Evolutionary conservation across 169 alveolate species (phyloP), one percentile per base, ranked within the genome.

Genomic region (Babesia divergens): DNA sequence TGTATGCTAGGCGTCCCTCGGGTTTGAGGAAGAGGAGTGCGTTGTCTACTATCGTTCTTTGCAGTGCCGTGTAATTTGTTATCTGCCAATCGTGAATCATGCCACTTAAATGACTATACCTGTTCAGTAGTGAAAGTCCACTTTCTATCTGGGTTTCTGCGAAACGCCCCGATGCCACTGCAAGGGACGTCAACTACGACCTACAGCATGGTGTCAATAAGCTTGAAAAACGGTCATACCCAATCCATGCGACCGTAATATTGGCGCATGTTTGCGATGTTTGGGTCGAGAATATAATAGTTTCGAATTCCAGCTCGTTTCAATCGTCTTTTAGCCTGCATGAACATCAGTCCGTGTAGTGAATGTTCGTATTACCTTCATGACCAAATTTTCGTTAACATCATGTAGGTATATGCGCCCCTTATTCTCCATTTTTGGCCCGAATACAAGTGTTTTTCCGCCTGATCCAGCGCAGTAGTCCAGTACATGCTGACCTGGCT

Each of bases 391-490:
- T 31, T 91, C 88, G 38, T 94, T 85, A 3, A 92, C 82, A 60
- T 96, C 99, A 59, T 96, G 96, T 13, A 96, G 81, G 71, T 91
- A 95, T 22, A 96, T 72, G 53, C 91, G 72, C 2, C 99, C 99
- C 69, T 81, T 91, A 58, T 92, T 91, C 60, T 83, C 92, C 94
- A 94, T 89, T 44, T 62, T 65, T 24, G 91, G 94, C 14, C 96
- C 97, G 82, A 94, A 93, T 13, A 94, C 96, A 35, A 96, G 81
- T 6, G 97, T 49, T 71, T 96, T 96, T 14, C 99, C 98, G 6
- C 98, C 99, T 20, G 97, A 70, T 6, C 99, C 99, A 8, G 96
- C 96, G 75, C 99, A 94, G 87, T 82, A 94, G 83, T 95, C 98
- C 53, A 94, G 76, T 24, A 94, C 96, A 47, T 90, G 91, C 42